phyloP scores from a whole-genome alignment of 2,329 filamentous ascomycete species.

The Kalmusia sp. region DNA sequence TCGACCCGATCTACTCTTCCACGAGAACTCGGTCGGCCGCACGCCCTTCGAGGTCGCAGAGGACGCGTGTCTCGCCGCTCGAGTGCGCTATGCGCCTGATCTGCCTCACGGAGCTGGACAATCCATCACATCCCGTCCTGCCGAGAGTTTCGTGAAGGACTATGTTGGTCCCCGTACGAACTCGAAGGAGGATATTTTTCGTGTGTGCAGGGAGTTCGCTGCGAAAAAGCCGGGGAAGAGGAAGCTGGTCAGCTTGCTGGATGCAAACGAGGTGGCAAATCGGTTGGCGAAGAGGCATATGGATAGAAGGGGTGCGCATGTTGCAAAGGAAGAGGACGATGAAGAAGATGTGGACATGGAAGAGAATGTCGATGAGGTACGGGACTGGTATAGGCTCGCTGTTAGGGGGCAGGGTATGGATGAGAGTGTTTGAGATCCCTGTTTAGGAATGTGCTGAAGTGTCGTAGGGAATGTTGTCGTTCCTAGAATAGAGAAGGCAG shows the following conservation, averaged over 20 bases:
- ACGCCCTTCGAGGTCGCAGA: conserved; percentile 74
- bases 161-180: conserved; percentile 1
- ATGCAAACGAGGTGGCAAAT: conserved; percentile 68
- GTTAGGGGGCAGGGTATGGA: background rate
- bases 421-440: no score
- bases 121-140: conserved; percentile 13
- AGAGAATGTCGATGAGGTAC: background rate
- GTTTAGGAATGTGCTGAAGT: background rate
- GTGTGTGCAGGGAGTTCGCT: conserved; percentile 44
- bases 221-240: conserved; percentile 50
- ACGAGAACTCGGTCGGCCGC: conserved; percentile 78
- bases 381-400: background rate
- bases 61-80: conserved; percentile 57
- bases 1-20: conserved; percentile 66
- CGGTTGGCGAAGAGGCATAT: conserved; percentile 46
- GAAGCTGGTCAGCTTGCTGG: conserved; percentile 62
- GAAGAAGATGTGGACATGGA: background rate
- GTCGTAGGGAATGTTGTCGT: background rate
- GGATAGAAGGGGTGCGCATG: background rate
- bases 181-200: conserved; percentile 38
- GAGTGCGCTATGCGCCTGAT: conserved; percentile 29
- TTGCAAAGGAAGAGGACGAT: background rate
- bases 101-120: background rate
- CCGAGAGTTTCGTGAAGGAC: conserved; percentile 27
- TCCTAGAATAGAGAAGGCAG: no score